These are phyloP conservation scores for Fusarium sp. DNA, from an alignment of 2,329 filamentous ascomycete genomes.

Conservation along the genomic window DNA sequence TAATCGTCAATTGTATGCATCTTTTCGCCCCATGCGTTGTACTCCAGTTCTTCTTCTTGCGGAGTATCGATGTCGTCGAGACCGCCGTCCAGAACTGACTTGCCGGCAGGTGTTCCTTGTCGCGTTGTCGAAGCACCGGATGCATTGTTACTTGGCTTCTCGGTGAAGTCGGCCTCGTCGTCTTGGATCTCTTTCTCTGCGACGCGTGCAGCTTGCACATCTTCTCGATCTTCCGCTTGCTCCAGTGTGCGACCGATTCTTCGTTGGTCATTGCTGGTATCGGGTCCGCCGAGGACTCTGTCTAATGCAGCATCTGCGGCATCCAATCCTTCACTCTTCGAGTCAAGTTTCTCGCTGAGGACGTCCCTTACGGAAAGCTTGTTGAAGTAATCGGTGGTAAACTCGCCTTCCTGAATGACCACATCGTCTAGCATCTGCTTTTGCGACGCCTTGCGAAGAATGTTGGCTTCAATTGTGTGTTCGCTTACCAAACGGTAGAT, in stretches of 20 bases:
- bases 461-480: constrained; percentile 97
- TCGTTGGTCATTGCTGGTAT: constrained; percentile 69
- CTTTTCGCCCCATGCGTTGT: constrained; percentile 68
- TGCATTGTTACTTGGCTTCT: constrained; percentile 62
- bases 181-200: constrained; percentile 90
- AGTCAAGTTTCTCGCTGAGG: constrained; percentile 68
- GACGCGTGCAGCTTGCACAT: constrained; percentile 85
- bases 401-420: constrained; percentile 97
- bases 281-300: constrained; percentile 77
- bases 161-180: constrained; percentile 86
- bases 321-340: constrained; percentile 64
- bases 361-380: constrained; percentile 79
- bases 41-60: constrained; percentile 56
- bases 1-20: constrained; percentile 78
- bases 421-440: constrained; percentile 98
- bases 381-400: constrained; percentile 96
- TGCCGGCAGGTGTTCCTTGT: constrained; percentile 62
- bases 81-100: constrained; percentile 49
- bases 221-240: constrained; percentile 91
- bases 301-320: constrained; percentile 88
- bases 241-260: constrained; percentile 80
- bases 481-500: constrained; percentile 95
- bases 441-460: constrained; percentile 94
- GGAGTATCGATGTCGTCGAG: constrained; percentile 50
- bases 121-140: constrained; percentile 63